Conservation (phyloP, 768 basidiomycete genomes). For the Panus rudis region DNA sequence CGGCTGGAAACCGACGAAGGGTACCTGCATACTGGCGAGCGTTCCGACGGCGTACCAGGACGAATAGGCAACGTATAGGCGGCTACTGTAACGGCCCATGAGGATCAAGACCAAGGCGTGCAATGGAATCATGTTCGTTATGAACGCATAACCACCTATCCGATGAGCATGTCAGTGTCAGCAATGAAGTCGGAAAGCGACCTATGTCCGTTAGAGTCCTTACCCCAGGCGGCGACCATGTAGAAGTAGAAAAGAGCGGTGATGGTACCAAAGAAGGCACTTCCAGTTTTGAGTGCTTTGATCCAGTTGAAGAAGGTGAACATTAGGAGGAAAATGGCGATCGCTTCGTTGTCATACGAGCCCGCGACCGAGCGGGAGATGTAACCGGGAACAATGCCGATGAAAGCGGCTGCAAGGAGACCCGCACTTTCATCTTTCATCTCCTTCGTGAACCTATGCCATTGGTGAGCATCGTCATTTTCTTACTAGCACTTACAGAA, state of each 20-base stretch:
- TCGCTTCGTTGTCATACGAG: slow-evolving; percentile 99
- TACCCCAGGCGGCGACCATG: slow-evolving; percentile 99
- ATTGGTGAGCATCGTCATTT: not conserved
- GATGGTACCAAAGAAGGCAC: slow-evolving; percentile 82
- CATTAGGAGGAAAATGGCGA: slow-evolving; percentile 99
- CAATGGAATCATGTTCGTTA: slow-evolving; percentile 99
- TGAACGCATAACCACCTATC: slow-evolving; percentile 94
- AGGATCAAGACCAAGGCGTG: slow-evolving; percentile 91
- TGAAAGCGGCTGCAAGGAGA: slow-evolving; percentile 95
- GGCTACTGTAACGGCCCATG: slow-evolving; percentile 91
- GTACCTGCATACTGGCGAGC: slow-evolving; percentile 97
- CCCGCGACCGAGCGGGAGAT: slow-evolving; percentile 99
- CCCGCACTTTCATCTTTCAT: slow-evolving; percentile 95
- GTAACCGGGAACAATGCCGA: slow-evolving; percentile 96
- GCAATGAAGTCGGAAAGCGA: not conserved
- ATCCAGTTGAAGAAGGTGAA: slow-evolving; percentile 98
- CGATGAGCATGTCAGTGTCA: slow-evolving; percentile 5
- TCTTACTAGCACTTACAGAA: slow-evolving; percentile 3
- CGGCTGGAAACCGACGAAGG: slow-evolving; percentile 99
- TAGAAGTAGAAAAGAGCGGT: slow-evolving; percentile 98
- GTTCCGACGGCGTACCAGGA: slow-evolving; percentile 99
- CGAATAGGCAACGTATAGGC: slow-evolving; percentile 92
- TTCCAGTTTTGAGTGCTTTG: slow-evolving; percentile 89
- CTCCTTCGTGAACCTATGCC: slow-evolving; percentile 84
- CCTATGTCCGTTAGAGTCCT: slow-evolving; percentile 15